phyloP scores from a whole-genome alignment of 1,284 basidiomycete genomes.

The Puccinia horiana region DNA sequence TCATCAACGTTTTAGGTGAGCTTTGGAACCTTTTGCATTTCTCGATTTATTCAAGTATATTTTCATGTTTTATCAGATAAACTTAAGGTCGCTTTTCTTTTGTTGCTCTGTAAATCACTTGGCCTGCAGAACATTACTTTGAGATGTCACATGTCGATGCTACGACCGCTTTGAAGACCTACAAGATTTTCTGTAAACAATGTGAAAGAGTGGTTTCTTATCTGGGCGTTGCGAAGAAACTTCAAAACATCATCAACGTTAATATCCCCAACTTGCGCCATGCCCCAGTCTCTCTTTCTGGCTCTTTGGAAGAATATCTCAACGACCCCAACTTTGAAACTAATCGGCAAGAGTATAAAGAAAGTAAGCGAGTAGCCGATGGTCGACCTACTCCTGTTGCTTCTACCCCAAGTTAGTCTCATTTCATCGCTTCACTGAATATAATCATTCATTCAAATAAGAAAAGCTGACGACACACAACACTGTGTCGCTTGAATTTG shows the following conservation, averaged over 20 bases:
- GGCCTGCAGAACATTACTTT: slow-evolving; percentile 84
- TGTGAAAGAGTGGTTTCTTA: slow-evolving; percentile 93
- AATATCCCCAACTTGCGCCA: slow-evolving; percentile 80
- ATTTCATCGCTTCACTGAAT: slow-evolving; percentile 8
- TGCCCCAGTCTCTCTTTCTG: slow-evolving; percentile 90
- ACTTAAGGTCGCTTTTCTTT: neutral
- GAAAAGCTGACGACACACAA: slow-evolving; percentile 46
- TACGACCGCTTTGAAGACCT: slow-evolving; percentile 78
- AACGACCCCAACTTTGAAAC: slow-evolving; percentile 94
- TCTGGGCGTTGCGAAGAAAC: slow-evolving; percentile 84
- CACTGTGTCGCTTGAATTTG: slow-evolving; percentile 9
- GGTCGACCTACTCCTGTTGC: slow-evolving; percentile 60
- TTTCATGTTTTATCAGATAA: neutral
- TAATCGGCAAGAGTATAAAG: slow-evolving; percentile 86
- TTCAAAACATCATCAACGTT: slow-evolving; percentile 88
- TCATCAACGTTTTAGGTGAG: slow-evolving; percentile 88
- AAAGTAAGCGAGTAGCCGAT: slow-evolving; percentile 76
- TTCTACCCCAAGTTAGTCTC: slow-evolving; percentile 55
- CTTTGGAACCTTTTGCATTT: neutral
- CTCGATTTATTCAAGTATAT: neutral
- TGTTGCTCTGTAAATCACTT: neutral
- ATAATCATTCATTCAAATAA: slow-evolving; percentile 51
- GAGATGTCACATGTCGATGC: slow-evolving; percentile 96
- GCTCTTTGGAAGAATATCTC: slow-evolving; percentile 91
- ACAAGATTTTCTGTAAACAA: slow-evolving; percentile 91